Evolutionary conservation across 345 rosid genomes (phyloP).

Genomic region (Turnera subulata): DNA sequence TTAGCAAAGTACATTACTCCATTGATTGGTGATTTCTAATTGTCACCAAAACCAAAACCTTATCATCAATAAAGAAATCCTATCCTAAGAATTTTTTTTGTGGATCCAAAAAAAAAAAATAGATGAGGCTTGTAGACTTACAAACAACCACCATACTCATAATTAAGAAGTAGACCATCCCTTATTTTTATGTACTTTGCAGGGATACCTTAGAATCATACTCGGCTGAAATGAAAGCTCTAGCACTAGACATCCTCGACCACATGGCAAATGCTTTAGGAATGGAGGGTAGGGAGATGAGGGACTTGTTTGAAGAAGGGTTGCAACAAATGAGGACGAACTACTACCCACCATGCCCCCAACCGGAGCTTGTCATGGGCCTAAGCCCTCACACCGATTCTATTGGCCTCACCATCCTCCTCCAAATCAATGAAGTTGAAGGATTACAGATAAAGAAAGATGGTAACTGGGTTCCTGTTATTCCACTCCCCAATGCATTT

Average conservation of each 20-base stretch:
- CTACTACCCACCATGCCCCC: conserved; percentile 35
- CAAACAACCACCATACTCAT: too few relatives aligned
- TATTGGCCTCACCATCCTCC: conserved; percentile 24
- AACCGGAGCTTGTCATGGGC: conserved; percentile 27
- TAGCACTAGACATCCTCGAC: conserved; percentile 13
- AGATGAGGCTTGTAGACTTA: too few relatives aligned
- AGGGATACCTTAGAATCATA: too few relatives aligned
- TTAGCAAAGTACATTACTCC: too few relatives aligned
- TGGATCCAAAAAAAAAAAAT: too few relatives aligned
- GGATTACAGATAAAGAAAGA: conserved; percentile 25
- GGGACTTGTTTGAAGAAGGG: conserved; percentile 20
- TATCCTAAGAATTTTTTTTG: too few relatives aligned
- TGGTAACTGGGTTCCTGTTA: conserved; percentile 17
- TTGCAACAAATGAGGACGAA: conserved; percentile 23
- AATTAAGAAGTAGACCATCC: too few relatives aligned
- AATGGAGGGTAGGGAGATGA: conserved; percentile 22
- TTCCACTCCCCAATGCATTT: conserved; percentile 22
- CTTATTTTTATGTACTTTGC: too few relatives aligned
- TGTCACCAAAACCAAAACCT: too few relatives aligned
- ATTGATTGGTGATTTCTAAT: too few relatives aligned
- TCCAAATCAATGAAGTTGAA: conserved; percentile 23
- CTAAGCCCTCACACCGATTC: conserved; percentile 31
- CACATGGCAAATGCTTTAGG: conserved; percentile 19
- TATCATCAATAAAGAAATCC: too few relatives aligned
- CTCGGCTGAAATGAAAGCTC: conserved; percentile 11